Evolutionary conservation across 169 alveolate genomes (phyloP), one percentile per base, ranked within the genome.

Genomic region (Babesia bovis): DNA sequence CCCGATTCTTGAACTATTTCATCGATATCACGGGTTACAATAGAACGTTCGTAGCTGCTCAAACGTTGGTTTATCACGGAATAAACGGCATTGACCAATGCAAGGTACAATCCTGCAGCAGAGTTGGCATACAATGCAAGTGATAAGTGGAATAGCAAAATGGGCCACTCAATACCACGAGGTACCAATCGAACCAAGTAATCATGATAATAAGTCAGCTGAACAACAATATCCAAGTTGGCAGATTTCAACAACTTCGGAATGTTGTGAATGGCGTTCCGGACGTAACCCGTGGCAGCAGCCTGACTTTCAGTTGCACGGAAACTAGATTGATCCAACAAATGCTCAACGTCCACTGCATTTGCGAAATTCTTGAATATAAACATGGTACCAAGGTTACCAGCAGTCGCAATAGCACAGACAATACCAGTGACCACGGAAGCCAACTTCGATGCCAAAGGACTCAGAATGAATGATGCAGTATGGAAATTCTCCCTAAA

Each of bases 51-150:
- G 55, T 47, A 33, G 30, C 32, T 51, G 52, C 70, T 53, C 58
- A 78, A 47, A 7, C 58, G 38, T 15, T 68, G 66, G 57, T 60
- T 71, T 15, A 78, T 33, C 23, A 33, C 70, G 25, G 50, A 23
- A 44, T 32, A 61, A 15, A 68, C 25, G 50, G 47, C 33, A 40
- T 78, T 63, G 25, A 69, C 42, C 49, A 40, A 13, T 2, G 76
- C 53, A 5, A 78, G 56, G 70, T 78, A 78, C 12, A 78, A 21
- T 17, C 87, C 87, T 17, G 83, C 76, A 2, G 83, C 87, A 44
- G 81, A 65, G 83, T 78, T 78, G 26, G 87, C 7, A 77, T 78
- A 35, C 52, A 78, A 50, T 4, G 87, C 82, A 65, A 78, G 38
- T 21, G 83, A n/a, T 15, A 53, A 17, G 52, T 78, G 56, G 25